phyloP scores from a whole-genome alignment of 306 rosid species.

The Fragaria nilgerrensis region DNA sequence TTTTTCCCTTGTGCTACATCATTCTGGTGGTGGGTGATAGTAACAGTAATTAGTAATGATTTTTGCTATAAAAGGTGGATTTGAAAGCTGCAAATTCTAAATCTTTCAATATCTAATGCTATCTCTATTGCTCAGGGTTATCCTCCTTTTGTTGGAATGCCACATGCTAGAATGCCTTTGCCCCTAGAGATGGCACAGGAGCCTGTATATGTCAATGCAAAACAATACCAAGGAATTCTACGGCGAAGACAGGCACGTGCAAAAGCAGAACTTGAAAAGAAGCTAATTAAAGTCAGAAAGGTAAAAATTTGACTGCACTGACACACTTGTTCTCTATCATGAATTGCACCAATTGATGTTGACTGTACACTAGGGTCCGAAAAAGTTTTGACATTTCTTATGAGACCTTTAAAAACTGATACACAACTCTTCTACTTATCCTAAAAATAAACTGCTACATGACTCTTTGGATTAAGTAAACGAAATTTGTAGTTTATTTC shows the following conservation, averaged over 20 bases:
- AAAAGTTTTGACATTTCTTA: neutral
- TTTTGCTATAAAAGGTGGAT: neutral
- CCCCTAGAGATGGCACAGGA: constrained; percentile 98
- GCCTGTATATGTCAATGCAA: constrained; percentile 97
- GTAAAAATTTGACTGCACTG: constrained; percentile 35
- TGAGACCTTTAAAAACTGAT: neutral
- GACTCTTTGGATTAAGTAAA: neutral
- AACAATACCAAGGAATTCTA: constrained; percentile 94
- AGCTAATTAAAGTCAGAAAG: constrained; percentile 88
- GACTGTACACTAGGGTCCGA: neutral
- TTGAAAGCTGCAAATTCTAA: neutral
- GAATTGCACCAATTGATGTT: neutral
- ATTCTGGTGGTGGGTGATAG: neutral
- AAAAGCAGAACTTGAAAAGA: constrained; percentile 90
- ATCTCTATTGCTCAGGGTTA: constrained; percentile 52
- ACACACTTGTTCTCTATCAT: neutral
- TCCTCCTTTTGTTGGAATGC: constrained; percentile 84
- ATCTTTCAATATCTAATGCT: neutral
- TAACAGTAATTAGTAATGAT: neutral
- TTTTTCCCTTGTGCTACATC: neutral
- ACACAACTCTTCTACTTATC: neutral
- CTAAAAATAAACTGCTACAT: neutral
- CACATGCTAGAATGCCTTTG: constrained; percentile 93
- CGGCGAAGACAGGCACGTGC: constrained; percentile 98
- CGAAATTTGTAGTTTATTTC: neutral